phyloP scores from a whole-genome alignment of 805 yeast species.

The Kazachstania taianensis region DNA sequence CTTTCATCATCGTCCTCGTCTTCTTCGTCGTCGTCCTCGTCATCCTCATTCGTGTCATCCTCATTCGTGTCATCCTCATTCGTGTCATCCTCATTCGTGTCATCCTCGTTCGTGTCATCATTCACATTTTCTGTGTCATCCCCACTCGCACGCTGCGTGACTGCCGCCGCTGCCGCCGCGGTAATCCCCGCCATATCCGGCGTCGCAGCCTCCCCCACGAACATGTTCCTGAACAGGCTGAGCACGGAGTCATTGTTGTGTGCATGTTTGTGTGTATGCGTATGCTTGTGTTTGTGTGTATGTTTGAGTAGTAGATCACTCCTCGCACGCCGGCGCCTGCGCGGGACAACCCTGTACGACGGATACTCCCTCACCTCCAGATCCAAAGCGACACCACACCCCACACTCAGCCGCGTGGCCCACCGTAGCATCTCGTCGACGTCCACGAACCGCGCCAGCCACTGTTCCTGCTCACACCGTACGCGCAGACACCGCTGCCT shows the following conservation, averaged over 20 bases:
- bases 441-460: conserved; percentile 51
- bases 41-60: conserved; percentile 1
- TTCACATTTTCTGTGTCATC: too few species aligned
- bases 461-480: conserved; percentile 75
- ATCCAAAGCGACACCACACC: conserved; percentile 72
- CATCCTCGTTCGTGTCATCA: background rate
- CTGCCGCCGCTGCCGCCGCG: background rate
- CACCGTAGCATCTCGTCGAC: conserved; percentile 66
- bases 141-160: too few species aligned
- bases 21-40: conserved; percentile 1
- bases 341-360: conserved; percentile 67
- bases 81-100: background rate
- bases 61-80: background rate
- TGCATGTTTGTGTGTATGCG: background rate
- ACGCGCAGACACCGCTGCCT: conserved; percentile 52
- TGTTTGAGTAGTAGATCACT: background rate
- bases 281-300: background rate
- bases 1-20: conserved; percentile 5
- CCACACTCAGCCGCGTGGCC: conserved; percentile 62
- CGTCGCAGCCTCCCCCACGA: background rate
- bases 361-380: conserved; percentile 63
- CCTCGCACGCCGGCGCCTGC: conserved; percentile 42
- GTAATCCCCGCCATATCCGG: background rate
- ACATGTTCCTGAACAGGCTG: background rate
- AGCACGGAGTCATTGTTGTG: background rate